A percentile compares a stretch with the other conserved stretches of the same genome.
These are phyloP conservation scores for Metahyphopichia silvanorum DNA, from an alignment of 805 yeast genomes.

Conservation along the genomic window DNA sequence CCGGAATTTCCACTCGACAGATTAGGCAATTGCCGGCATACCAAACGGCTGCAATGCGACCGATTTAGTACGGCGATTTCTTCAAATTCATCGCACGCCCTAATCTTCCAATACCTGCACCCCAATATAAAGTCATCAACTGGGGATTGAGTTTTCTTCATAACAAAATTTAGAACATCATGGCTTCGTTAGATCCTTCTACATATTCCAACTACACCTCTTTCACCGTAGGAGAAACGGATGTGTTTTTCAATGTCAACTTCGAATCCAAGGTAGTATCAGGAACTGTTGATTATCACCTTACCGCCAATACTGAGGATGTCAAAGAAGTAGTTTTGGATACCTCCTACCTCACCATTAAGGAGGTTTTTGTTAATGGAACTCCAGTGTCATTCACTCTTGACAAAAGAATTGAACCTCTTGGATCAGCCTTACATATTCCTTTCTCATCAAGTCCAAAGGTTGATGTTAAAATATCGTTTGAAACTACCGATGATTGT, in stretches of 20 bases:
- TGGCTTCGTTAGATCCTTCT: conserved; percentile 69
- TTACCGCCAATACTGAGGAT: conserved; percentile 22
- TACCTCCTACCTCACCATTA: conserved; percentile 58
- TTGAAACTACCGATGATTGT: conserved; percentile 67
- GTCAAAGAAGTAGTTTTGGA: conserved; percentile 54
- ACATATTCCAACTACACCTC: conserved; percentile 69
- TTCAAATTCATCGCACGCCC: too few relatives aligned
- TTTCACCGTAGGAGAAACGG: conserved; percentile 52
- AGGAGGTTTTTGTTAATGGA: conserved; percentile 43
- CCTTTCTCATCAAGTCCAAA: conserved; percentile 4
- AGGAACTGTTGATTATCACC: conserved; percentile 54
- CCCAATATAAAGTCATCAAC: too few relatives aligned
- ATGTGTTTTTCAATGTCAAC: conserved; percentile 48
- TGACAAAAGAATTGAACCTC: conserved; percentile 44
- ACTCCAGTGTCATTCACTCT: conserved; percentile 26
- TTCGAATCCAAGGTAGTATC: conserved; percentile 50
- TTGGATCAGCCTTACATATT: conserved; percentile 57
- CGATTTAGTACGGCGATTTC: too few relatives aligned
- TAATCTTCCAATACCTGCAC: too few relatives aligned
- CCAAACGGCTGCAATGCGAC: too few relatives aligned
- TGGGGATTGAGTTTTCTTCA: too few relatives aligned
- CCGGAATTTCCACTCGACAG: too few relatives aligned
- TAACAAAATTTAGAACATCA: too few relatives aligned
- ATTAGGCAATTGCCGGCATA: too few relatives aligned
- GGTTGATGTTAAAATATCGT: conserved; percentile 42